A percentile compares a stretch with the other conserved stretches of the same genome.
phyloP scores from a whole-genome alignment of 768 basidiomycete genomes.

The Sporobolomyces pararoseus region DNA sequence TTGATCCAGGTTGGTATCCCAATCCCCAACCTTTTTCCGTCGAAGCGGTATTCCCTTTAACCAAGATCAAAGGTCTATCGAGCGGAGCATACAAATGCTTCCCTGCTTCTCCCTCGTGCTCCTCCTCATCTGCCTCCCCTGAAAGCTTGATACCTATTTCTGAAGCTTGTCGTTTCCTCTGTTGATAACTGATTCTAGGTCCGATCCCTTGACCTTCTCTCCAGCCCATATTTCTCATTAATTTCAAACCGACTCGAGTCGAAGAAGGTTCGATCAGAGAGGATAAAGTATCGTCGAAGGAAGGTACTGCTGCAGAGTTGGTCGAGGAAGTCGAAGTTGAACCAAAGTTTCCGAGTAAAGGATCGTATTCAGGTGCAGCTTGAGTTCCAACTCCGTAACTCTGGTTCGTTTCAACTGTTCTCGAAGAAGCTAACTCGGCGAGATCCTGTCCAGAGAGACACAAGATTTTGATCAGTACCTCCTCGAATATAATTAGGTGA shows the following conservation, averaged over 20 bases:
- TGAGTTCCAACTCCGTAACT: slow-evolving; percentile 50
- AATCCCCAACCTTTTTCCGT: slow-evolving; percentile 79
- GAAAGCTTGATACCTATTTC: slow-evolving; percentile 35
- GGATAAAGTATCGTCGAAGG: slow-evolving; percentile 56
- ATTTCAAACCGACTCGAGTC: slow-evolving; percentile 75
- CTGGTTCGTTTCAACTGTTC: slow-evolving; percentile 71
- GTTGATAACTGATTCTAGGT: slow-evolving; percentile 72
- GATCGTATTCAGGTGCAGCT: slow-evolving; percentile 26
- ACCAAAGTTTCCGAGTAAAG: slow-evolving; percentile 33
- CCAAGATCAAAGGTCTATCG: slow-evolving; percentile 65
- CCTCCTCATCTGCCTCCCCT: slow-evolving; percentile 55
- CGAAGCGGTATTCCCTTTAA: slow-evolving; percentile 51
- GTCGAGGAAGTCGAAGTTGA: not conserved
- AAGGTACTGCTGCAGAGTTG: not conserved
- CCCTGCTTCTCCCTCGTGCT: slow-evolving; percentile 58
- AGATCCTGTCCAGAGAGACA: slow-evolving; percentile 56
- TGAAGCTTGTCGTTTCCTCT: slow-evolving; percentile 59
- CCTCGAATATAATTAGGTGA: not conserved
- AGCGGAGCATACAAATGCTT: slow-evolving; percentile 83
- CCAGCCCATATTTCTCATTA: slow-evolving; percentile 97
- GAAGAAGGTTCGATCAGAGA: slow-evolving; percentile 69
- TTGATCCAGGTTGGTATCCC: slow-evolving; percentile 66
- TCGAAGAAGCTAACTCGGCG: slow-evolving; percentile 69
- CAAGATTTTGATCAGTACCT: too few species aligned
- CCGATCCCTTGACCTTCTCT: slow-evolving; percentile 86